Evolutionary conservation across 345 rosid genomes (phyloP).

Genomic region (Pistacia integerrima): DNA sequence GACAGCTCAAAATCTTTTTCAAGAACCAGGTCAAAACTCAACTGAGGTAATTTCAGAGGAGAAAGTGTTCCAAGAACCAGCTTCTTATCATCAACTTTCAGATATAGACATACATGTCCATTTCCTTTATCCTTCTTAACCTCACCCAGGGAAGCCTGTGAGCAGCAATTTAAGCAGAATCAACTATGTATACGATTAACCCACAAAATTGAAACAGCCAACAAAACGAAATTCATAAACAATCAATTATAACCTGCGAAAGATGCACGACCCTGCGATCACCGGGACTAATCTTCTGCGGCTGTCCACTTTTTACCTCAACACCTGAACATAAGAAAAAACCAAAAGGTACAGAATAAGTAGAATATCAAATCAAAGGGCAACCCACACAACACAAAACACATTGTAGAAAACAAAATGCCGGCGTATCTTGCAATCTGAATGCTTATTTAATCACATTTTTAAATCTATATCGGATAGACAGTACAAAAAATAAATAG

Average conservation of each 20-base stretch:
- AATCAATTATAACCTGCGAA: constrained; percentile 51
- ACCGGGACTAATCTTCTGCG: constrained; percentile 38
- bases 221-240: background rate
- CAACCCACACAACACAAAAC: background rate
- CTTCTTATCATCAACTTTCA: constrained; percentile 45
- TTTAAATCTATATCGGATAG: background rate
- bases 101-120: constrained; percentile 36
- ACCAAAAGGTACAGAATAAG: background rate
- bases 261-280: constrained; percentile 47
- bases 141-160: constrained; percentile 71
- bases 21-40: constrained; percentile 56
- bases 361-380: background rate
- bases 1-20: constrained; percentile 58
- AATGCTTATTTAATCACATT: background rate
- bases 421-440: background rate
- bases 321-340: constrained; percentile 43
- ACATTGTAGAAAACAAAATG: background rate
- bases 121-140: constrained; percentile 46
- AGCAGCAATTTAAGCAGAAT: constrained; percentile 5
- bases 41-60: constrained; percentile 61
- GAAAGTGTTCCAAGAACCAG: constrained; percentile 67
- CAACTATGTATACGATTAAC: background rate
- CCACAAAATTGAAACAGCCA: background rate
- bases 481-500: background rate
- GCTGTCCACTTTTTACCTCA: constrained; percentile 57